Conservation (phyloP, 2,329 filamentous ascomycete genomes). For the Cercospora janseana region DNA sequence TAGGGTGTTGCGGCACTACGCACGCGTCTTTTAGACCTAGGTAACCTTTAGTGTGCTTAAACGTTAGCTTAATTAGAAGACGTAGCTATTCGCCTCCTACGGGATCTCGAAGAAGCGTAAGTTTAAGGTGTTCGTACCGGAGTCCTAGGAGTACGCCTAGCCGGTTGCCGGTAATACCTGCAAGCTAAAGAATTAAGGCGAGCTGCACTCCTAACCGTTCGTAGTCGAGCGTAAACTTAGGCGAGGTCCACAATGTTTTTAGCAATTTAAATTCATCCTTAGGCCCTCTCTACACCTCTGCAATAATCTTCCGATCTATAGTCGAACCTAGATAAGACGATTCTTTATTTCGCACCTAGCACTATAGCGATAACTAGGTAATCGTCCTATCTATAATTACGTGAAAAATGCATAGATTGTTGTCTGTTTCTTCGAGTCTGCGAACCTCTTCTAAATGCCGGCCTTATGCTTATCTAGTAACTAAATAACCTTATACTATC, state of each 20-base stretch:
- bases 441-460: background rate
- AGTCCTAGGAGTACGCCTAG: slow-evolving; percentile 16
- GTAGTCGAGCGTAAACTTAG: slow-evolving; percentile 18
- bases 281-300: too few relatives aligned
- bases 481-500: background rate
- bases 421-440: background rate
- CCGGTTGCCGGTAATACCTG: slow-evolving; percentile 21
- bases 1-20: background rate
- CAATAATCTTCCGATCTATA: too few relatives aligned
- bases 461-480: background rate
- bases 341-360: background rate
- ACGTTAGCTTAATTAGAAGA: slow-evolving; percentile 22
- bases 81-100: slow-evolving; percentile 14
- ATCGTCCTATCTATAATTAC: background rate
- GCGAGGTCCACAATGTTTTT: slow-evolving; percentile 20
- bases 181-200: slow-evolving; percentile 20
- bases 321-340: background rate
- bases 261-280: slow-evolving; percentile 25
- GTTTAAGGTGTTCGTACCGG: slow-evolving; percentile 17
- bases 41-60: slow-evolving; percentile 25
- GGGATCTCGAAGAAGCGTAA: slow-evolving; percentile 19
- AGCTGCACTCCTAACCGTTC: slow-evolving; percentile 20
- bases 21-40: slow-evolving; percentile 24
- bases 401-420: background rate
- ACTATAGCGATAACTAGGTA: background rate